These are phyloP conservation scores for Dioscorea dumetorum DNA, from an alignment of 106 monocot genomes.

Conservation along the genomic window DNA sequence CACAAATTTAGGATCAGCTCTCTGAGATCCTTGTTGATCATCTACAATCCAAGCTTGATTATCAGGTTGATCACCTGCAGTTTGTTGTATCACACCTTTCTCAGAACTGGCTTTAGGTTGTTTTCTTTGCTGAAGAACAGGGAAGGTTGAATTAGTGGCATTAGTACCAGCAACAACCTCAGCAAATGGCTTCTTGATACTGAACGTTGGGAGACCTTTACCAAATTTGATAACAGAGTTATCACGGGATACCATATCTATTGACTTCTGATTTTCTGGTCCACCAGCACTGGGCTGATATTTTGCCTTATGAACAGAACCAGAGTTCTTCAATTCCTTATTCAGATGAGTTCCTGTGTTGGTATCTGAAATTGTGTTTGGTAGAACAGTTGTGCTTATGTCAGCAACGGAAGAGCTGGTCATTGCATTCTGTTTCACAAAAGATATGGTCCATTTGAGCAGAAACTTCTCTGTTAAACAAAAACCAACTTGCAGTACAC, in stretches of 20 bases:
- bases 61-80: slow-evolving; percentile 15
- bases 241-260: slow-evolving; percentile 14
- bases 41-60: slow-evolving; percentile 17
- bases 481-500: slow-evolving; percentile 86
- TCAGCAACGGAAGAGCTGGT: slow-evolving; percentile 9
- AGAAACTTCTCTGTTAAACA: slow-evolving; percentile 59
- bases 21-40: slow-evolving; percentile 13
- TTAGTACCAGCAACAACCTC: slow-evolving; percentile 82
- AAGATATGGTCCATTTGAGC: slow-evolving; percentile 49
- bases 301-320: slow-evolving; percentile 11
- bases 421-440: slow-evolving; percentile 19
- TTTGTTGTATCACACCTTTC: slow-evolving; percentile 17
- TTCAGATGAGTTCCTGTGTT: slow-evolving; percentile 2
- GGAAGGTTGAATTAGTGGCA: slow-evolving; percentile 32
- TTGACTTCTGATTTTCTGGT: slow-evolving; percentile 18
- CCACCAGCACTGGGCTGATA: slow-evolving; percentile 8
- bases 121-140: slow-evolving; percentile 44
- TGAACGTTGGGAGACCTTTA: slow-evolving; percentile 65
- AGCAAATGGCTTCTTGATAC: slow-evolving; percentile 83
- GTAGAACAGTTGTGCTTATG: slow-evolving; percentile 1
- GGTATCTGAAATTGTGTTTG: slow-evolving; percentile 8
- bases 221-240: slow-evolving; percentile 60
- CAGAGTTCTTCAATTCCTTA: slow-evolving; percentile 28
- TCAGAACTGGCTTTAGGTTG: slow-evolving; percentile 20
- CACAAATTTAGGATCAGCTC: slow-evolving; percentile 16